These are phyloP conservation scores for Trichoderma sp. DNA, from an alignment of 2,329 filamentous ascomycete species.

Conservation along the genomic window DNA sequence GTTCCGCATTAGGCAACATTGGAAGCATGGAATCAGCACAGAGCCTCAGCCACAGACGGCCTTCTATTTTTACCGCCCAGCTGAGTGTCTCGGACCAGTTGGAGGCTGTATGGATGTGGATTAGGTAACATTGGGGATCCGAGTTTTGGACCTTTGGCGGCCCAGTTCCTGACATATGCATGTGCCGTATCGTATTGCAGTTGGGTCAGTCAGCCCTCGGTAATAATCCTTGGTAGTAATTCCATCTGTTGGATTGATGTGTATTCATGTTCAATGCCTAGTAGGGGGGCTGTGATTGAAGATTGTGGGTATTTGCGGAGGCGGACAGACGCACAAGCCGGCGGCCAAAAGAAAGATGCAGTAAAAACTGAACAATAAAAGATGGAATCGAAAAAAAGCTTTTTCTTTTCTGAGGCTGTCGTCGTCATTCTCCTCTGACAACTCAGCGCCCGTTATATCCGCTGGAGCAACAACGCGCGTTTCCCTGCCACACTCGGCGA, in stretches of 20 bases:
- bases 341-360: background rate
- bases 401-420: background rate
- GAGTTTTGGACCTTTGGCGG: background rate
- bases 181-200: background rate
- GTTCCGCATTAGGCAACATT: background rate
- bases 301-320: background rate
- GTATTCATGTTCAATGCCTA: background rate
- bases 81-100: background rate
- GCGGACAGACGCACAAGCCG: background rate
- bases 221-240: background rate
- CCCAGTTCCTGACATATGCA: background rate
- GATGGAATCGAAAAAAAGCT: background rate
- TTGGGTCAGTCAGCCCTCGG: background rate
- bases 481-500: conserved; percentile 4
- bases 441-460: background rate
- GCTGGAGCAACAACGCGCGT: background rate
- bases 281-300: background rate
- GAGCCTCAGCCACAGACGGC: background rate
- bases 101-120: background rate
- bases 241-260: background rate
- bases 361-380: background rate
- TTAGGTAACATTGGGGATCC: background rate
- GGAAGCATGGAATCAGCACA: background rate
- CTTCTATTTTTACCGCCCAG: background rate
- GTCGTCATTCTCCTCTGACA: background rate